Base-by-base conservation (phyloP, 139 green algal species). In the Coelastrella sp. region DNA sequence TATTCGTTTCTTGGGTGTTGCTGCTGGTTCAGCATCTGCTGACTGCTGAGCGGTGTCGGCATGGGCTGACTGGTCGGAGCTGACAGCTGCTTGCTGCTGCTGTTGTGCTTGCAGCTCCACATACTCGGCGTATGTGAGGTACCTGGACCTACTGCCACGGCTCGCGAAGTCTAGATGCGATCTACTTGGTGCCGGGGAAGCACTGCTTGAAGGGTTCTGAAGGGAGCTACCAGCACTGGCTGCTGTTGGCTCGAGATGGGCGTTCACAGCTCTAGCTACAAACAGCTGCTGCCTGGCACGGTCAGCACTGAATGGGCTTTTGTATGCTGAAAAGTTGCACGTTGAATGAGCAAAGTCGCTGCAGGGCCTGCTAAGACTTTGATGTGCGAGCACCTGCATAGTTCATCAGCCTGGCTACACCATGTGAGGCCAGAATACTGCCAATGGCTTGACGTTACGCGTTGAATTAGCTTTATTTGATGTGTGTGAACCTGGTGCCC, bases 41-140 rank as follows among this genome's bases (percentile, higher is more conserved):
- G 10, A 11, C 2, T 20, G 71, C 71, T 54, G 19, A 57, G 13
- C 10, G 74, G 22, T 80, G 74, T 16, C 23, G 7, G 74, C 74
- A 58, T 78, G 74, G 8, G 22, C 16, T 80, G n/a, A 17, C 3
- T 80, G 22, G 23, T 58, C 22, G 7, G 6, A 10, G 3, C 47
- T 17, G 54, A 7, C 54, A 17, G 77, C 47, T 83, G 77, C 77
- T 83, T 20, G 77, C 19, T 83, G 47, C 77, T 83, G 77, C 71
- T 77, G 71, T 19, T 83, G 77, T 58, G 19, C 8, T 54, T 83
- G 47, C 4, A 65, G 47, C 2, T n/a, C 77, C 1, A 64, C 16
- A 65, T 83, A 83, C 13, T 83, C 77, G 7, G 19, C 23, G 19
- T 32, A 83, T 4, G 47, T 83, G 16, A 83, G 77, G 19, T 83